Evolutionary conservation across 2,329 filamentous ascomycete species (phyloP).

Genomic region (Penicillium janthinellum): DNA sequence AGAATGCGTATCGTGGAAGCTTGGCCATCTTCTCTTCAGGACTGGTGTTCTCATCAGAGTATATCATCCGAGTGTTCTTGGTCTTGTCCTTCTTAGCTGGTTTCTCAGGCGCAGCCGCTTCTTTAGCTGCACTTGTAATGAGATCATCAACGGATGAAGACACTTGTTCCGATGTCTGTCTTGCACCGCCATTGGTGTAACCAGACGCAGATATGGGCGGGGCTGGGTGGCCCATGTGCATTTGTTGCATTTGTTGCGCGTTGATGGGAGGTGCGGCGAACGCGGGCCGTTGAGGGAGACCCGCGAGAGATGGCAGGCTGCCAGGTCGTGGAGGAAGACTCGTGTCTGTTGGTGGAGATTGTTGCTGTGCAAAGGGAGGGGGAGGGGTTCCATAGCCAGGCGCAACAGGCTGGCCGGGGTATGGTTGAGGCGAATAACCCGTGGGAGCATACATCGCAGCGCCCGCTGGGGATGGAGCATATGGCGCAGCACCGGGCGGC

Average conservation of each 20-base stretch:
- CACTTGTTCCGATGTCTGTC: constrained; percentile 25
- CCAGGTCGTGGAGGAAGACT: constrained; percentile 52
- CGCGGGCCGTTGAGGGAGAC: constrained; percentile 62
- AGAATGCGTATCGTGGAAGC: constrained; percentile 73
- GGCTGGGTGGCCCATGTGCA: constrained; percentile 55
- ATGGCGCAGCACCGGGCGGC: constrained; percentile 39
- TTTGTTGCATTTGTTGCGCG: constrained; percentile 57
- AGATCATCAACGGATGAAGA: constrained; percentile 55
- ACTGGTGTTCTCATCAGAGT: constrained; percentile 75
- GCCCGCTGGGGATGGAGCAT: constrained; percentile 24
- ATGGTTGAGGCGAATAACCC: constrained; percentile 37
- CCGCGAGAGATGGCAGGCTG: constrained; percentile 57
- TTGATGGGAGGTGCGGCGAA: constrained; percentile 58
- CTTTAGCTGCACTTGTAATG: constrained; percentile 52
- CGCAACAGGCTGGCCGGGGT: constrained; percentile 34
- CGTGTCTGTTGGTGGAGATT: constrained; percentile 41
- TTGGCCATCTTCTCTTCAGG: constrained; percentile 88
- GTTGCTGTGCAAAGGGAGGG: constrained; percentile 46
- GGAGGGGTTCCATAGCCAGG: constrained; percentile 44
- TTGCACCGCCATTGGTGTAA: constrained; percentile 35
- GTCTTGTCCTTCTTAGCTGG: constrained; percentile 68
- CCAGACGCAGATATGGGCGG: constrained; percentile 30
- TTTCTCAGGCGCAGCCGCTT: constrained; percentile 54
- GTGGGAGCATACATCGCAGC: constrained; percentile 36
- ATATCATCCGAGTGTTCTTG: constrained; percentile 71